Evolutionary conservation across 192 early-diverging fungal species (phyloP).

Genomic region (Dispira parvispora): DNA sequence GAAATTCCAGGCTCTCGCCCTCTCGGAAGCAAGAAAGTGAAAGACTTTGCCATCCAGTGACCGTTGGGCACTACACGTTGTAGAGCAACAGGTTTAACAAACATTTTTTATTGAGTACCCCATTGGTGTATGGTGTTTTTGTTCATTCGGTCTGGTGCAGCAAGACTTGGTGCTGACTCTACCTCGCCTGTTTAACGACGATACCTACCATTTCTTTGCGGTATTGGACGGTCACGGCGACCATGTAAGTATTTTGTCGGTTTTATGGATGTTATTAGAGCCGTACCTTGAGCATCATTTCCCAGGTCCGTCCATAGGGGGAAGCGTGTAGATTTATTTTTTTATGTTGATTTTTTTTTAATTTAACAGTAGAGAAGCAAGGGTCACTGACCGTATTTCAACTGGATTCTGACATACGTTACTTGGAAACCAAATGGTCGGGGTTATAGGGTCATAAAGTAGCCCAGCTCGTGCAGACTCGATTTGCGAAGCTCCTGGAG

Average conservation of each 20-base stretch:
- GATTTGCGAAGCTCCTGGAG: neutral
- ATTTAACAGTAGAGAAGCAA: no score
- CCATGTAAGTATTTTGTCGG: neutral
- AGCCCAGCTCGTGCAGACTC: neutral
- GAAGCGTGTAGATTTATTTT: no score
- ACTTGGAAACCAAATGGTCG: no score
- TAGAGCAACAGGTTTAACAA: neutral
- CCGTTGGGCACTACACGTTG: no score
- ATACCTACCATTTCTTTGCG: slow-evolving; percentile 19
- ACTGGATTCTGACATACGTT: no score
- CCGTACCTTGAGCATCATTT: no score
- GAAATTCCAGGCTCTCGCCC: no score
- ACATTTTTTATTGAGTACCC: neutral
- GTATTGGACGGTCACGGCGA: slow-evolving; percentile 36
- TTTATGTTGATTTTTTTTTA: no score
- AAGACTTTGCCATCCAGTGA: no score
- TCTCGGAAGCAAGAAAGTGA: no score
- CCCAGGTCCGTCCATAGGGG: no score
- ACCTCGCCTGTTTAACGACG: neutral
- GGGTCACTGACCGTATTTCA: no score
- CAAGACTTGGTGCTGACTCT: neutral
- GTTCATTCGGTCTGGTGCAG: neutral
- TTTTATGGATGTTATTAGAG: neutral
- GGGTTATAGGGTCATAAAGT: neutral
- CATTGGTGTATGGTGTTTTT: neutral